These are phyloP conservation scores for Begonia masoniana DNA, from an alignment of 306 rosid genomes.

Conservation along the genomic window DNA sequence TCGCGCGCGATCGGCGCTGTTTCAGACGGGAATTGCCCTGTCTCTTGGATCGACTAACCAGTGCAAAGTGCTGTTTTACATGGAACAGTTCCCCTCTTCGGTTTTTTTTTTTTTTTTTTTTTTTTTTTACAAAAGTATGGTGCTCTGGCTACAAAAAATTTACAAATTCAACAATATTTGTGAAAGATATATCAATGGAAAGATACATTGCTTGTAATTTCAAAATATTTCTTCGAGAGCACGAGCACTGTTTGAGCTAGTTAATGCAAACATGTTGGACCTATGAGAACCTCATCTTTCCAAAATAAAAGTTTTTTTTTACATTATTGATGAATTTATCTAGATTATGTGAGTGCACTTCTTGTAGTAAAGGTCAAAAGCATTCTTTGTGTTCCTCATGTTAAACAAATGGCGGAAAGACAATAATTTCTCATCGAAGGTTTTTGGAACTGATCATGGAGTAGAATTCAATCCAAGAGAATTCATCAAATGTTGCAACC, in stretches of 20 bases:
- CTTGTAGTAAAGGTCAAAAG: not conserved
- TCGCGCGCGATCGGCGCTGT: too few relatives aligned
- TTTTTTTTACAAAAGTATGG: constrained; percentile 3
- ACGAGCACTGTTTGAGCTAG: not conserved
- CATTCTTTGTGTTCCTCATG: not conserved
- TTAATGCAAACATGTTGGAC: constrained; percentile 1
- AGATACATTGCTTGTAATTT: constrained; percentile 5
- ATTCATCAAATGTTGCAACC: not conserved
- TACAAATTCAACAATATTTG: not conserved
- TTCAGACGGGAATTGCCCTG: too few relatives aligned
- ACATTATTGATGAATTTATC: constrained; percentile 1
- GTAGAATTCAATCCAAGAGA: constrained; percentile 3
- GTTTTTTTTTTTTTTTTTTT: too few relatives aligned
- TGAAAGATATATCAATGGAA: too few relatives aligned
- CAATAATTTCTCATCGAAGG: not conserved
- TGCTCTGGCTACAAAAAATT: not conserved
- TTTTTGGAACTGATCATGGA: not conserved
- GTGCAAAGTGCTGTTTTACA: too few relatives aligned
- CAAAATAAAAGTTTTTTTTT: not conserved
- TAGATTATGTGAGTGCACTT: not conserved
- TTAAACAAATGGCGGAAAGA: not conserved
- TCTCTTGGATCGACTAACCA: too few relatives aligned
- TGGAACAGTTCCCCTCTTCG: too few relatives aligned
- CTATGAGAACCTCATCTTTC: not conserved
- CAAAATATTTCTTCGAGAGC: not conserved